Conservation (phyloP, 768 basidiomycete genomes). For the Suillus brevipes region DNA sequence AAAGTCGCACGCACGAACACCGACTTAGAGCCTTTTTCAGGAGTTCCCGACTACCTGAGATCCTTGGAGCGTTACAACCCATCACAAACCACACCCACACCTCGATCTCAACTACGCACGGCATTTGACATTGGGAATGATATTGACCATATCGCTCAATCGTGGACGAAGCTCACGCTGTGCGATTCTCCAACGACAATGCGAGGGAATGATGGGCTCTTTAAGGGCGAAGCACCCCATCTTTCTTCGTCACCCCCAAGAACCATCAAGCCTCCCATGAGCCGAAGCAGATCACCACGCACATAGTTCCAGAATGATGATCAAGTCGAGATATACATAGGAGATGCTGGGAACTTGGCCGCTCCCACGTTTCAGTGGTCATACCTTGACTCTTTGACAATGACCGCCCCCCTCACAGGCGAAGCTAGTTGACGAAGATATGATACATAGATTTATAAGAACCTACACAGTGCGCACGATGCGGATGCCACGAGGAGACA, state of each 20-base stretch:
- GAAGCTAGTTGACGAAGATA: neutral
- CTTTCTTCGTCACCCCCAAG: neutral
- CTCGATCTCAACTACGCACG: neutral
- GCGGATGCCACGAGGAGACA: neutral
- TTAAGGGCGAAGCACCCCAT: neutral
- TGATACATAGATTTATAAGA: neutral
- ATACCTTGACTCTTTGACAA: neutral
- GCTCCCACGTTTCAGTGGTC: neutral
- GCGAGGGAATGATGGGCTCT: neutral
- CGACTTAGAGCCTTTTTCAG: neutral
- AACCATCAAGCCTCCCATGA: neutral
- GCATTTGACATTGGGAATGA: neutral
- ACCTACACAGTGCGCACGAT: neutral
- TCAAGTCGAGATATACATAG: neutral
- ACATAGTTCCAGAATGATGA: neutral
- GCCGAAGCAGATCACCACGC: neutral
- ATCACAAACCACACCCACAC: neutral
- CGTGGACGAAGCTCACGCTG: neutral
- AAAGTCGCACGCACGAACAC: neutral
- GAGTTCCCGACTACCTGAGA: neutral
- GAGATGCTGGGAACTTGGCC: neutral
- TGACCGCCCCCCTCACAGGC: neutral
- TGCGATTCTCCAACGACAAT: constrained; percentile 3
- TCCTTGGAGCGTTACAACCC: neutral
- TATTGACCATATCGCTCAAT: neutral